phyloP scores from a whole-genome alignment of 2,329 filamentous ascomycete genomes.

The Monosporascus sp. region DNA sequence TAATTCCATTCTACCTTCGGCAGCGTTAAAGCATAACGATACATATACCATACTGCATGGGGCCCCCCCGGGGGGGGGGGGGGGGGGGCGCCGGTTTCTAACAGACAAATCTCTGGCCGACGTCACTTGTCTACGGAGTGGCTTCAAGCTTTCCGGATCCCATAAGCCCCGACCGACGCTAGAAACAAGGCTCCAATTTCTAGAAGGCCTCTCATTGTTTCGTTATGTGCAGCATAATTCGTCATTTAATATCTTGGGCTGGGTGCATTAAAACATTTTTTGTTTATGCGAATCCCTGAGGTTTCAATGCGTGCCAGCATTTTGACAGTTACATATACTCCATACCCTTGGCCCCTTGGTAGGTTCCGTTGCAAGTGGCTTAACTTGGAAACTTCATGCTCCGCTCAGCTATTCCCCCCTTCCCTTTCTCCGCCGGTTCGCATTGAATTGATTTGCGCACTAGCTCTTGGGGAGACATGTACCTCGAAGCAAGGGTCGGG shows the following conservation, averaged over 20 bases:
- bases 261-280: slow-evolving; percentile 39
- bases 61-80: too few relatives aligned
- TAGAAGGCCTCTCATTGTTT: slow-evolving; percentile 2
- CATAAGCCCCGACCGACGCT: background rate
- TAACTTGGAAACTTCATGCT: background rate
- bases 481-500: background rate
- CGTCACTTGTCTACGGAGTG: too few relatives aligned
- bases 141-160: too few relatives aligned
- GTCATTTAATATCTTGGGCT: slow-evolving; percentile 39
- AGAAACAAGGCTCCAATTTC: slow-evolving; percentile 7
- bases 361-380: too few relatives aligned
- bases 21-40: too few relatives aligned
- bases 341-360: too few relatives aligned
- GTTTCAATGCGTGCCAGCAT: slow-evolving; percentile 1
- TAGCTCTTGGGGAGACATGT: background rate
- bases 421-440: background rate
- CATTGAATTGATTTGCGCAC: background rate
- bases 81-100: too few relatives aligned
- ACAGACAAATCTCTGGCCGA: too few relatives aligned
- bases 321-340: too few relatives aligned
- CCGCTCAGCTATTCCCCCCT: background rate
- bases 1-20: too few relatives aligned
- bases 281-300: slow-evolving; percentile 38
- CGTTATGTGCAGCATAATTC: slow-evolving; percentile 37
- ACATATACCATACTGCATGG: too few relatives aligned